phyloP scores from a whole-genome alignment of 2,329 filamentous ascomycete species.

The Sordariomycetes sp. region DNA sequence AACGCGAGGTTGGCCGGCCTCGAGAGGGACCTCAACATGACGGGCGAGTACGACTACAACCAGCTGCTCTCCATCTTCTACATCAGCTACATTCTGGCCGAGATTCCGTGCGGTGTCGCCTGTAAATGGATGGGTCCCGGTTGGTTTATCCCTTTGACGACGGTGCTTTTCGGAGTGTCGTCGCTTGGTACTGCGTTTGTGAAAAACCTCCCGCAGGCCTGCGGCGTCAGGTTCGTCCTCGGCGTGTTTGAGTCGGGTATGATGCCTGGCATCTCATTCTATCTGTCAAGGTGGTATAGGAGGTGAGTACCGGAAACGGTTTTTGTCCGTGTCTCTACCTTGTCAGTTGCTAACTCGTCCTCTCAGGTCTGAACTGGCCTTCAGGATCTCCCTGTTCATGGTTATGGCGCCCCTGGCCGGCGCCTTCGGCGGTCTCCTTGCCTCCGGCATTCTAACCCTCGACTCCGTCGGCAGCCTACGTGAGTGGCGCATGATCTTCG shows the following conservation, averaged over 20 bases:
- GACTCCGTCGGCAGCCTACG: conserved; percentile 38
- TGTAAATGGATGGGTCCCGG: conserved; percentile 54
- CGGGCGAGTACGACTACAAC: conserved; percentile 45
- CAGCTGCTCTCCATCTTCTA: conserved; percentile 47
- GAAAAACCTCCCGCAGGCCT: conserved; percentile 27
- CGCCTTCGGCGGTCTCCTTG: conserved; percentile 53
- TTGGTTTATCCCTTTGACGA: conserved; percentile 47
- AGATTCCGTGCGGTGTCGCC: conserved; percentile 47
- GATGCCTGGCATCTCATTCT: conserved; percentile 54
- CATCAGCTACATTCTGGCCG: conserved; percentile 50
- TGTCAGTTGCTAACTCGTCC: not conserved
- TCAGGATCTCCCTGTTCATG: conserved; percentile 50
- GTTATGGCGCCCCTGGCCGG: conserved; percentile 53
- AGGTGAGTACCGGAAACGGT: not conserved
- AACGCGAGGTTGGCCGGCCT: conserved; percentile 48
- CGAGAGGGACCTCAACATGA: conserved; percentile 37
- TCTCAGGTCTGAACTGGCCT: conserved; percentile 28
- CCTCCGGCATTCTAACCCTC: conserved; percentile 47
- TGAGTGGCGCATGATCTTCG: conserved; percentile 59
- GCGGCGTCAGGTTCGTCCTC: conserved; percentile 45
- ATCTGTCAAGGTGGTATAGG: conserved; percentile 47
- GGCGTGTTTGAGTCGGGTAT: conserved; percentile 52
- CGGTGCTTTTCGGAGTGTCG: conserved; percentile 42
- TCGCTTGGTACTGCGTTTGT: conserved; percentile 52
- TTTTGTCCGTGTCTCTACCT: not conserved